Evolutionary conservation across 495 filamentous ascomycete species (phyloP).

Genomic region (Aspergillus cavernicola): DNA sequence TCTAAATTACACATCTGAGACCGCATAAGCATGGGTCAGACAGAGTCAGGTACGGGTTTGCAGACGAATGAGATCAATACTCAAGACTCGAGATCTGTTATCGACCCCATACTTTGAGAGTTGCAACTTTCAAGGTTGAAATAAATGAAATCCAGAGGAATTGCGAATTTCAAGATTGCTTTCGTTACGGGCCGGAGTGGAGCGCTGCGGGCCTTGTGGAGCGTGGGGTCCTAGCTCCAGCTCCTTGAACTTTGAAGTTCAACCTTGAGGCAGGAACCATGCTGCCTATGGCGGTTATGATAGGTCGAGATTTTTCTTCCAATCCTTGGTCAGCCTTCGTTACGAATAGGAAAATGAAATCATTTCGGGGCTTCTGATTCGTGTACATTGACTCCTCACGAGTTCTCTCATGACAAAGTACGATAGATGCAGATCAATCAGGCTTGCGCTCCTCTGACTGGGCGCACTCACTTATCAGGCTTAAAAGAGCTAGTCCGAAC

Average conservation of each 20-base stretch:
- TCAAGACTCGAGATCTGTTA: too few relatives aligned
- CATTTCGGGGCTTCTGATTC: slow-evolving; percentile 15
- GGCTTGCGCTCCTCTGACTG: slow-evolving; percentile 11
- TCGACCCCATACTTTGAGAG: too few relatives aligned
- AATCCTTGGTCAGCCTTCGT: slow-evolving; percentile 3
- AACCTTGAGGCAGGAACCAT: slow-evolving; percentile 11
- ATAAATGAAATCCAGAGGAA: not conserved
- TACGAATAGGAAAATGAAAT: slow-evolving; percentile 24
- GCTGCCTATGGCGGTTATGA: slow-evolving; percentile 13
- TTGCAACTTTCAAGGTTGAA: too few relatives aligned
- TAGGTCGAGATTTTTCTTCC: slow-evolving; percentile 12
- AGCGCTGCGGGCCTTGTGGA: slow-evolving; percentile 26
- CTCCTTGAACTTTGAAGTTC: not conserved
- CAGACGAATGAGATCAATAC: not conserved
- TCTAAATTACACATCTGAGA: slow-evolving; percentile 3
- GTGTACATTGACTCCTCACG: slow-evolving; percentile 13
- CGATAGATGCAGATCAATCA: slow-evolving; percentile 16
- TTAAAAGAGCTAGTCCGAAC: not conserved
- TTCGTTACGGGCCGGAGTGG: slow-evolving; percentile 30
- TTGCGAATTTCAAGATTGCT: not conserved
- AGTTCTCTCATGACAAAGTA: slow-evolving; percentile 25
- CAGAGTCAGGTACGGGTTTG: not conserved
- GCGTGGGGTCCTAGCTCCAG: slow-evolving; percentile 24
- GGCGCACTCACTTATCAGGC: slow-evolving; percentile 6
- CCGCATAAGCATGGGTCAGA: not conserved